Evolutionary conservation across 495 filamentous ascomycete genomes (phyloP).

Genomic region (Trypethelium eluteriae): DNA sequence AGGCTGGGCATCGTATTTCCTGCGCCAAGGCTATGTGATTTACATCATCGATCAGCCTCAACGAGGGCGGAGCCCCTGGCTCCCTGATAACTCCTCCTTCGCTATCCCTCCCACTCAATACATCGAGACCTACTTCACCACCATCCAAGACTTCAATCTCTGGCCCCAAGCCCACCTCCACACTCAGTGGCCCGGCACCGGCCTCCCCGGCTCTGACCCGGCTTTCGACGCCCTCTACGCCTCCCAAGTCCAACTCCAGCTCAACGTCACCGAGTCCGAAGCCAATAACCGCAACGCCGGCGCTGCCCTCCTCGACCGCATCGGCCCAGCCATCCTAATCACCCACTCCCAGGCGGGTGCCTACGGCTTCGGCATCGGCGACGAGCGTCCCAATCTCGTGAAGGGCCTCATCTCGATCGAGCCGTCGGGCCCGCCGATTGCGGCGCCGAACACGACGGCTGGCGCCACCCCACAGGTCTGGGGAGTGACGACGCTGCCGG

Average conservation of each 20-base stretch:
- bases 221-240: constrained; percentile 42
- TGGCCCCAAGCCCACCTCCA: constrained; percentile 43
- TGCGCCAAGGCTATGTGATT: constrained; percentile 40
- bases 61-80: constrained; percentile 40
- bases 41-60: constrained; percentile 43
- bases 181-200: constrained; percentile 46
- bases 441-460: constrained; percentile 13
- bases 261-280: constrained; percentile 23
- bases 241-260: constrained; percentile 29
- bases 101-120: constrained; percentile 33
- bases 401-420: constrained; percentile 33
- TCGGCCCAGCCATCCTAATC: constrained; percentile 32
- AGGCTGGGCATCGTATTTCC: constrained; percentile 45
- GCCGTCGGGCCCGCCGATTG: constrained; percentile 30
- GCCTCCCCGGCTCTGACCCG: constrained; percentile 35
- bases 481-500: constrained; percentile 32
- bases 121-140: constrained; percentile 39
- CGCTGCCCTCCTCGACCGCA: constrained; percentile 32
- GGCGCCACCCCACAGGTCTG: constrained; percentile 19
- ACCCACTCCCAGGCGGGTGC: constrained; percentile 33
- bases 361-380: constrained; percentile 32
- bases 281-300: constrained; percentile 25
- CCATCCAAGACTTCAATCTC: constrained; percentile 31
- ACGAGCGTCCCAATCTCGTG: constrained; percentile 18
- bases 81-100: constrained; percentile 30